A percentile compares a stretch with the other conserved stretches of the same genome.
Evolutionary conservation across 1,139 yeast species (phyloP).

Genomic region (Scheffersomyces insectosa): DNA sequence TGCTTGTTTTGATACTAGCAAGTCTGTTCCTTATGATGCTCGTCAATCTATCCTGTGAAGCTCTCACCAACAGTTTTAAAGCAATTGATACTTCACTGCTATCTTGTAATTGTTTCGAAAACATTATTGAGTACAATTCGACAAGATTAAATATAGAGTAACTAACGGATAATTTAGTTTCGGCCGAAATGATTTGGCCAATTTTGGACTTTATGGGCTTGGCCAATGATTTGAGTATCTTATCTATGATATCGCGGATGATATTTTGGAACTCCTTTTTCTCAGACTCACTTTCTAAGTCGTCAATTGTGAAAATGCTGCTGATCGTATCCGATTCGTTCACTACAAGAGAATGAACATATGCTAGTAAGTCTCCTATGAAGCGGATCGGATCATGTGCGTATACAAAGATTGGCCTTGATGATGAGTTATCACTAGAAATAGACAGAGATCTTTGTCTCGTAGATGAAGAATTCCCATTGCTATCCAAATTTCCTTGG

Average conservation of each 20-base stretch:
- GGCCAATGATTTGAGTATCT: constrained; percentile 50
- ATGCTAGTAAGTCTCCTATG: constrained; percentile 86
- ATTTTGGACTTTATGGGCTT: constrained; percentile 50
- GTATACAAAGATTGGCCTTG: constrained; percentile 59
- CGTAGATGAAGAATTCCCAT: constrained; percentile 1
- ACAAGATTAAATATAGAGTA: constrained; percentile 64
- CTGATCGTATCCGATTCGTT: constrained; percentile 80
- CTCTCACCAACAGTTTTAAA: constrained; percentile 24
- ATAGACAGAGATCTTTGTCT: constrained; percentile 4
- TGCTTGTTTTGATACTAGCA: constrained; percentile 39
- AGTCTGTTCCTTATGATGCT: constrained; percentile 42
- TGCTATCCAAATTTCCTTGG: constrained; percentile 25
- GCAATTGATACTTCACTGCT: constrained; percentile 22
- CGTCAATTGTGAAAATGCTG: constrained; percentile 32
- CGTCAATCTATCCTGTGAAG: constrained; percentile 43
- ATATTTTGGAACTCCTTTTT: constrained; percentile 22
- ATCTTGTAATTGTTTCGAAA: constrained; percentile 44
- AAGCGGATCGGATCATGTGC: constrained; percentile 83
- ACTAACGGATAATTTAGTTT: constrained; percentile 55
- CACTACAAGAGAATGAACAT: constrained; percentile 84
- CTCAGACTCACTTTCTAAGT: constrained; percentile 13
- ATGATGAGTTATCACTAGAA: constrained; percentile 10
- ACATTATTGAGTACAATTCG: constrained; percentile 70
- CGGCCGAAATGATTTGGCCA: constrained; percentile 70
- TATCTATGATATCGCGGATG: constrained; percentile 35